phyloP scores from a whole-genome alignment of 1,139 yeast species.

The Hemisphaericaspora subhashii region DNA sequence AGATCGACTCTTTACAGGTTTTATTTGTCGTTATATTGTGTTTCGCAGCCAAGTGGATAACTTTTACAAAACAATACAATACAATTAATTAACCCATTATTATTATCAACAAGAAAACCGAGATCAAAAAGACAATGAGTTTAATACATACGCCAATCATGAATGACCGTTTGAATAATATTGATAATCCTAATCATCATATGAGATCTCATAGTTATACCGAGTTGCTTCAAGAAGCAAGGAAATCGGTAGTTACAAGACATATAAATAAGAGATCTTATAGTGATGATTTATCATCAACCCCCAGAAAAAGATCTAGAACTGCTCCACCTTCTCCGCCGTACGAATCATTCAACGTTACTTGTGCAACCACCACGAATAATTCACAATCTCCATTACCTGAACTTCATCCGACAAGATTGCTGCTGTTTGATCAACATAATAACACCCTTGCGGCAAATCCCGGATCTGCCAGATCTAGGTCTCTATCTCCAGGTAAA shows the following conservation, averaged over 20 bases:
- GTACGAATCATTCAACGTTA: constrained; percentile 10
- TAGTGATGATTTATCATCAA: constrained; percentile 21
- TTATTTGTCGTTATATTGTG: neutral
- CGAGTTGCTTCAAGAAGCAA: constrained; percentile 24
- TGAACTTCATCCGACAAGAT: neutral
- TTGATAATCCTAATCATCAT: constrained; percentile 28
- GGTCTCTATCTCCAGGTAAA: constrained; percentile 38
- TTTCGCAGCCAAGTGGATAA: no score
- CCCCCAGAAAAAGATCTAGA: constrained; percentile 38
- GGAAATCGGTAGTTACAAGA: constrained; percentile 5
- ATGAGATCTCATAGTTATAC: constrained; percentile 31
- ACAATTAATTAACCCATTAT: neutral
- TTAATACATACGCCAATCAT: constrained; percentile 30
- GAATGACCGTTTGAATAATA: constrained; percentile 29
- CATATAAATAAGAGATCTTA: constrained; percentile 26
- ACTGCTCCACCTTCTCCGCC: constrained; percentile 56
- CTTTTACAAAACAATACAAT: neutral
- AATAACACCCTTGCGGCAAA: constrained; percentile 8
- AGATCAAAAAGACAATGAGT: constrained; percentile 18
- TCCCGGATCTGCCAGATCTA: no score
- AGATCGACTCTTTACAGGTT: neutral
- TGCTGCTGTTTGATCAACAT: neutral
- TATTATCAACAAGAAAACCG: neutral
- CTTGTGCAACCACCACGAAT: neutral
- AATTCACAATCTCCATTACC: constrained; percentile 3